Evolutionary conservation across 768 basidiomycete genomes (phyloP).

Genomic region (Scleroderma bovista): DNA sequence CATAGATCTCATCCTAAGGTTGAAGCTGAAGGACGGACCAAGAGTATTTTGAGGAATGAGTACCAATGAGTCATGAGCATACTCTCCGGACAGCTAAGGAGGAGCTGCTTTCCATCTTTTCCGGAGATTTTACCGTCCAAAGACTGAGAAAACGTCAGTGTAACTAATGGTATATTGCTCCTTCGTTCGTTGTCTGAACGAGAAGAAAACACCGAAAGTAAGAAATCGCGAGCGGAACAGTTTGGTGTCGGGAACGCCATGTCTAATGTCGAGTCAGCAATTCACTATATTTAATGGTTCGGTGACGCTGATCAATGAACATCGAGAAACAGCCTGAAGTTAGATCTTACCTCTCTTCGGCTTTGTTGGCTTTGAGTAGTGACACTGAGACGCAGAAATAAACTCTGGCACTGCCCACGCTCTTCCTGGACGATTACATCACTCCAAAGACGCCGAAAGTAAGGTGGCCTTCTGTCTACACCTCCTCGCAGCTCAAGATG

Average conservation of each 20-base stretch:
- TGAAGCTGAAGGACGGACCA: slow-evolving; percentile 1
- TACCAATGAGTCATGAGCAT: slow-evolving; percentile 95
- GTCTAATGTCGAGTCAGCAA: too few species aligned
- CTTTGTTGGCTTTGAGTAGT: too few species aligned
- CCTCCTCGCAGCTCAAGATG: background rate
- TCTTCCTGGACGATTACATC: too few species aligned
- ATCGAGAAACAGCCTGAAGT: too few species aligned
- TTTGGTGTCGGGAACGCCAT: background rate
- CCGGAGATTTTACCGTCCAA: slow-evolving; percentile 88
- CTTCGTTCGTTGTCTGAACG: slow-evolving; percentile 8
- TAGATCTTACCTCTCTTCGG: too few species aligned
- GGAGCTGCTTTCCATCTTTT: slow-evolving; percentile 62
- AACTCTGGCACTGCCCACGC: too few species aligned
- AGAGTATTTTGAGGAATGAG: background rate
- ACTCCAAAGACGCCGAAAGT: too few species aligned
- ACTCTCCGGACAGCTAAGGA: slow-evolving; percentile 79
- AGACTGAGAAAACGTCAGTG: slow-evolving; percentile 82
- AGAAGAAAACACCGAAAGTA: slow-evolving; percentile 24
- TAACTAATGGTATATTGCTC: slow-evolving; percentile 52
- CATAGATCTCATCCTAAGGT: slow-evolving; percentile 76
- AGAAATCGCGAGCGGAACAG: slow-evolving; percentile 19
- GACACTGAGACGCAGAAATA: too few species aligned
- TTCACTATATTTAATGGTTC: too few species aligned
- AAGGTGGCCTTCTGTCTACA: background rate
- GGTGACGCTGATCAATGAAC: too few species aligned